Conservation (phyloP, 495 filamentous ascomycete species). For the Penicillium psychrofluorescens region DNA sequence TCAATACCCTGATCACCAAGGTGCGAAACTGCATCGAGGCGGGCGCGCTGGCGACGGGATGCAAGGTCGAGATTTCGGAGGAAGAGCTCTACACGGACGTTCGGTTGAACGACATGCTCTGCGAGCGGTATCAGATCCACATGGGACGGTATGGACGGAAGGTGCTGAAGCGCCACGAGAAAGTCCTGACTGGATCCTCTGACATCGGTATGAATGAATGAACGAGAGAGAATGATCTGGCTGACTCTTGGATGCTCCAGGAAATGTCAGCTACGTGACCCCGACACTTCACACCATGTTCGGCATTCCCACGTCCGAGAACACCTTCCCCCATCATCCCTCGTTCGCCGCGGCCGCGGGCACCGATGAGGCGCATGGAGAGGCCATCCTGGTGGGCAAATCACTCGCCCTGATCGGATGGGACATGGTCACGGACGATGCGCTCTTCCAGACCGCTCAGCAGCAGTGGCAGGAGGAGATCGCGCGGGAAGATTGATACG, state of each 20-base stretch:
- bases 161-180: slow-evolving; percentile 40
- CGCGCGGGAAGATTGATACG: slow-evolving; percentile 5
- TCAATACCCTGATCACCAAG: slow-evolving; percentile 41
- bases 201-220: slow-evolving; percentile 38
- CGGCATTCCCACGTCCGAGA: slow-evolving; percentile 38
- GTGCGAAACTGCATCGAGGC: slow-evolving; percentile 53
- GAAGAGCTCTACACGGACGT: slow-evolving; percentile 51
- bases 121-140: slow-evolving; percentile 40
- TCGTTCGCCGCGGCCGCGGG: slow-evolving; percentile 52
- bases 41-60: slow-evolving; percentile 54
- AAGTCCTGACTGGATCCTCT: slow-evolving; percentile 42
- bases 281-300: slow-evolving; percentile 57
- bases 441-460: slow-evolving; percentile 29
- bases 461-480: slow-evolving; percentile 22
- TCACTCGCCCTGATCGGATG: slow-evolving; percentile 46
- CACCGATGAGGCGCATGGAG: slow-evolving; percentile 43
- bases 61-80: slow-evolving; percentile 40
- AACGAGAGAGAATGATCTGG: background rate
- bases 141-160: slow-evolving; percentile 42
- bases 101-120: slow-evolving; percentile 52
- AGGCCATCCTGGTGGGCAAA: slow-evolving; percentile 48
- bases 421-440: slow-evolving; percentile 42
- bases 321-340: slow-evolving; percentile 50
- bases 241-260: slow-evolving; percentile 14
- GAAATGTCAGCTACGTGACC: slow-evolving; percentile 57